Percentiles rank a stretch among this genome's conserved stretches.
Evolutionary conservation across 2,329 filamentous ascomycete species (phyloP).

Genomic region (Eutypella sp.): DNA sequence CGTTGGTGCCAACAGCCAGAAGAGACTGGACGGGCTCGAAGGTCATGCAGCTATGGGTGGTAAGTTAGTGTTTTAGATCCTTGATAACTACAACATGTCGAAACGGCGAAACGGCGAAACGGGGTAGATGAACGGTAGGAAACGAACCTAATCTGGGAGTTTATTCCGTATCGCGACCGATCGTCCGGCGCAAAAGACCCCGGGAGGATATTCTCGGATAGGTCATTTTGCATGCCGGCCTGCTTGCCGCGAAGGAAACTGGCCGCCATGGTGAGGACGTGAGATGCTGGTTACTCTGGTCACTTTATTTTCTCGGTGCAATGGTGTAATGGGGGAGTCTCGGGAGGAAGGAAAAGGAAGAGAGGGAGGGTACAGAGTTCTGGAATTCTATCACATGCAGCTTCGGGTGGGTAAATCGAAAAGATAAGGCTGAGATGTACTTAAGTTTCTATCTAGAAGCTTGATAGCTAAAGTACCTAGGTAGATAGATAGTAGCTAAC

Average conservation of each 20-base stretch:
- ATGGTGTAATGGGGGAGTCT: background rate
- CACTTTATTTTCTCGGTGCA: background rate
- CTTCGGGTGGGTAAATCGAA: too few relatives aligned
- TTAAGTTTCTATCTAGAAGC: too few relatives aligned
- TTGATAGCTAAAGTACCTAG: too few relatives aligned
- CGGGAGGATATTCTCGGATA: constrained; percentile 74
- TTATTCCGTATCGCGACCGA: constrained; percentile 76
- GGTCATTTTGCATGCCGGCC: constrained; percentile 84
- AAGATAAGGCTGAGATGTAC: too few relatives aligned
- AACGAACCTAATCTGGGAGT: constrained; percentile 62
- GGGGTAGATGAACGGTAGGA: background rate
- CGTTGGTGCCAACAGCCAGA: constrained; percentile 83
- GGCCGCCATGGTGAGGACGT: constrained; percentile 54
- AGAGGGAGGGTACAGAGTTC: too few relatives aligned
- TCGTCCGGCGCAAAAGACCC: constrained; percentile 81
- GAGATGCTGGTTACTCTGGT: background rate
- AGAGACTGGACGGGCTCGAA: constrained; percentile 95
- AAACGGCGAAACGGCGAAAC: too few relatives aligned
- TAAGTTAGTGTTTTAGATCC: constrained; percentile 25
- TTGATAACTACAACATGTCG: background rate
- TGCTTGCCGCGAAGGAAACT: constrained; percentile 89
- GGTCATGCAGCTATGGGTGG: constrained; percentile 70
- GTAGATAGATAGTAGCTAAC: too few relatives aligned
- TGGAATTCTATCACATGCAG: too few relatives aligned
- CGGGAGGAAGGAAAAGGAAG: too few relatives aligned